phyloP scores from a whole-genome alignment of 495 filamentous ascomycete species.

The Hyaloscypha variabilis region DNA sequence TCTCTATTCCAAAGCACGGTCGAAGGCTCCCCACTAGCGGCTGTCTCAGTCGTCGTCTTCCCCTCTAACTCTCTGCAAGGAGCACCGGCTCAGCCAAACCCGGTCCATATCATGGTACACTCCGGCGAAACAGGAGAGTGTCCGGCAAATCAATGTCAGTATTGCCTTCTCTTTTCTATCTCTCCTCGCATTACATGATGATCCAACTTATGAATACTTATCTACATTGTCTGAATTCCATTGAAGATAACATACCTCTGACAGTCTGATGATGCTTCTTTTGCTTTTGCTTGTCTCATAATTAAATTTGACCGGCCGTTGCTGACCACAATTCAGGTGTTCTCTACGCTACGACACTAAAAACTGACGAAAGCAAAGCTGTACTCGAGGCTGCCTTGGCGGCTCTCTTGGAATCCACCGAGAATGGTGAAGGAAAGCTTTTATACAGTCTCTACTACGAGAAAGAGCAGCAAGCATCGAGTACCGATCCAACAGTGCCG shows the following conservation, averaged over 20 bases:
- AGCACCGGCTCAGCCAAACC: slow-evolving; percentile 41
- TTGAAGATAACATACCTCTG: slow-evolving; percentile 84
- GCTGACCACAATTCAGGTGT: slow-evolving; percentile 66
- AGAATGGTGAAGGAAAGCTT: slow-evolving; percentile 40
- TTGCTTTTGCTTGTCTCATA: slow-evolving; percentile 33
- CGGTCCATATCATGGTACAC: slow-evolving; percentile 76
- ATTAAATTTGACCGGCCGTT: slow-evolving; percentile 9
- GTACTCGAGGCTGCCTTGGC: slow-evolving; percentile 57
- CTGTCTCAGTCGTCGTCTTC: slow-evolving; percentile 74
- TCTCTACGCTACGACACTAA: slow-evolving; percentile 64
- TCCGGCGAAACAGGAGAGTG: slow-evolving; percentile 90
- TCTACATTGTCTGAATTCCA: slow-evolving; percentile 96
- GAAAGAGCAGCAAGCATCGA: slow-evolving; percentile 36
- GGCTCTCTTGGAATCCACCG: slow-evolving; percentile 49
- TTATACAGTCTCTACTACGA: slow-evolving; percentile 69
- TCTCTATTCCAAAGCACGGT: slow-evolving; percentile 68
- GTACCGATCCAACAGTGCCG: not conserved
- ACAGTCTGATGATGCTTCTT: slow-evolving; percentile 76
- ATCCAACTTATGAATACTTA: slow-evolving; percentile 85
- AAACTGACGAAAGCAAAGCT: slow-evolving; percentile 38
- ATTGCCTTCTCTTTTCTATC: slow-evolving; percentile 24
- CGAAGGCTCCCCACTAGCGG: slow-evolving; percentile 75
- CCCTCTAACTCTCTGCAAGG: slow-evolving; percentile 53
- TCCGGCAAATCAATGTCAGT: slow-evolving; percentile 83
- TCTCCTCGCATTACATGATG: slow-evolving; percentile 62